Evolutionary conservation across 306 rosid species (phyloP).

Genomic region (Adenanthera pavonina): DNA sequence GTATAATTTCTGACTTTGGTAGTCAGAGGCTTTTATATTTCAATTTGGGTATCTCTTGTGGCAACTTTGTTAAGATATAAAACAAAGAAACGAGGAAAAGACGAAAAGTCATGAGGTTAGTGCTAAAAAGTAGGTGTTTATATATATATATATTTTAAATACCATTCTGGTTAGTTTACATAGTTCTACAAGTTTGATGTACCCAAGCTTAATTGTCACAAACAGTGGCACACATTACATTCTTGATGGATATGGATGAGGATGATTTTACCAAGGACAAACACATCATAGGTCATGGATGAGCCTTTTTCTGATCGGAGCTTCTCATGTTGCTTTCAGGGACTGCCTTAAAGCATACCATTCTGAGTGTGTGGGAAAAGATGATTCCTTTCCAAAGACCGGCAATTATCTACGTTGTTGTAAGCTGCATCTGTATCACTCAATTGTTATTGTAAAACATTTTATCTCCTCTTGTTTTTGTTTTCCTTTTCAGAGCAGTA

Average conservation of each 20-base stretch:
- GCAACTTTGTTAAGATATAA: neutral
- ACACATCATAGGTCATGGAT: neutral
- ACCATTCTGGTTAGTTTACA: neutral
- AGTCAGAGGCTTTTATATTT: slow-evolving; percentile 8
- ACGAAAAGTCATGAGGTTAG: neutral
- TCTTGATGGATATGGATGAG: slow-evolving; percentile 27
- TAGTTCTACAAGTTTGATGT: slow-evolving; percentile 12
- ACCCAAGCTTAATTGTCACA: neutral
- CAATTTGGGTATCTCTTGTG: slow-evolving; percentile 1
- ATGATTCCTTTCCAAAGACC: slow-evolving; percentile 50
- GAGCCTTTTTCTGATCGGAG: slow-evolving; percentile 25
- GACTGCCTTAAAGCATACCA: slow-evolving; percentile 76
- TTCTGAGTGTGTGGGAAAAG: slow-evolving; percentile 56
- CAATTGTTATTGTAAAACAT: slow-evolving; percentile 24
- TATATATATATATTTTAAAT: neutral
- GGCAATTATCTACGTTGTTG: slow-evolving; percentile 56
- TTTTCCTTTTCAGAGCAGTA: neutral
- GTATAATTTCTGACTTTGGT: neutral
- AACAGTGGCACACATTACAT: slow-evolving; percentile 17
- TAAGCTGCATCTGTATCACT: slow-evolving; percentile 54
- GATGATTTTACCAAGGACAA: neutral
- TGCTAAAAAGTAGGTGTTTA: slow-evolving; percentile 19
- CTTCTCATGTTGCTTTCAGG: slow-evolving; percentile 55
- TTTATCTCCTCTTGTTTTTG: slow-evolving; percentile 11
- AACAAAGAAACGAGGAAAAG: slow-evolving; percentile 1